These are phyloP conservation scores for Plantago ovata DNA, from an alignment of 257 asterid species.

Conservation along the genomic window DNA sequence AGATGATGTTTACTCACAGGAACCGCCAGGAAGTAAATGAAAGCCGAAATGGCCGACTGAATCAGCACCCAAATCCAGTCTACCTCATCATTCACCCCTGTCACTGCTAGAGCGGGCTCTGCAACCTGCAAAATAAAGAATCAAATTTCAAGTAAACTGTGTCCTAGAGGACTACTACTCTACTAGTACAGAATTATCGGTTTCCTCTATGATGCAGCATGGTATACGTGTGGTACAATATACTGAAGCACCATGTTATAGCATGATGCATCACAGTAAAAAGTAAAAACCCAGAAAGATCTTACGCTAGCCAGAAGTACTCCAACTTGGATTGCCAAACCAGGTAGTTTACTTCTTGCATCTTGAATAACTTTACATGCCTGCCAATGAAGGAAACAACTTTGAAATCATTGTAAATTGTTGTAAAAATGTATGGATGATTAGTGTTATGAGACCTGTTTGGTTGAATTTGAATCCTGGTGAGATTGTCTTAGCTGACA, in stretches of 20 bases:
- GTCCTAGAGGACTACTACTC: too few species aligned
- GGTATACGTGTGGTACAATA: too few species aligned
- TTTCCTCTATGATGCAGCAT: too few species aligned
- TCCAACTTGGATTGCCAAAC: conserved; percentile 56
- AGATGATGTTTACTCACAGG: conserved; percentile 46
- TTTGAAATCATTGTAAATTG: background rate
- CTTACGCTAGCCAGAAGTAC: conserved; percentile 57
- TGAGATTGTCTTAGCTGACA: conserved; percentile 23
- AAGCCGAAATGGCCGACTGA: conserved; percentile 66
- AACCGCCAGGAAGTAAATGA: conserved; percentile 60
- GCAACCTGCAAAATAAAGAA: conserved; percentile 32
- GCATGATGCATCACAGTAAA: too few species aligned
- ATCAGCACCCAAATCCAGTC: conserved; percentile 54
- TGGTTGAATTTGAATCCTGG: conserved; percentile 11
- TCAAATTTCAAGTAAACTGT: conserved; percentile 3
- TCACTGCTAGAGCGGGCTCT: conserved; percentile 65
- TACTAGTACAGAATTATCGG: too few species aligned
- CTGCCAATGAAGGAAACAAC: conserved; percentile 19
- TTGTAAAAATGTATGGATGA: background rate
- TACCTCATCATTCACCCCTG: conserved; percentile 61
- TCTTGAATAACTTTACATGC: conserved; percentile 26
- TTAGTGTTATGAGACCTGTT: conserved; percentile 20
- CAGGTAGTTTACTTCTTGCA: conserved; percentile 26
- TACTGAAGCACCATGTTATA: too few species aligned
- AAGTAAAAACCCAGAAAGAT: too few species aligned